These are phyloP conservation scores for Dittrichia graveolens DNA, from an alignment of 129 eudicot genomes.

Conservation along the genomic window DNA sequence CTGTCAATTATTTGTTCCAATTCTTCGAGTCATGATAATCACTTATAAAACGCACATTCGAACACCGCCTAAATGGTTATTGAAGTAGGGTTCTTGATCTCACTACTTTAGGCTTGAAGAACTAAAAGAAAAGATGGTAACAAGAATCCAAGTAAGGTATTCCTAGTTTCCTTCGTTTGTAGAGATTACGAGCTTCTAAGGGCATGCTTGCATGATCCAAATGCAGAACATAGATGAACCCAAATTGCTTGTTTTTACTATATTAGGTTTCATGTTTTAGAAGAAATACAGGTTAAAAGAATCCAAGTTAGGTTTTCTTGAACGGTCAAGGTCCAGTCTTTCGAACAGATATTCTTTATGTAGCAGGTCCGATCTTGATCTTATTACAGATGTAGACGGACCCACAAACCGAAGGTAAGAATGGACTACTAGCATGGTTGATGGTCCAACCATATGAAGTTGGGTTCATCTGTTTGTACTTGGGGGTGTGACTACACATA, in stretches of 20 bases:
- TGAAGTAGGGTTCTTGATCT: background rate
- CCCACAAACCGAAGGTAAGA: slow-evolving; percentile 14
- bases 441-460: background rate
- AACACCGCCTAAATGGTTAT: background rate
- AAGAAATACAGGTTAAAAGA: background rate
- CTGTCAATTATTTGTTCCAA: too few species aligned
- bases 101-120: background rate
- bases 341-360: background rate
- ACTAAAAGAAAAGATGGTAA: background rate
- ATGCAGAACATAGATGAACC: slow-evolving; percentile 15
- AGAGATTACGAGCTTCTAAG: too few species aligned
- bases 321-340: background rate
- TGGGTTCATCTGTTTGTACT: slow-evolving; percentile 5
- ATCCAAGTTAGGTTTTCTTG: background rate
- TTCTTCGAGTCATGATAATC: too few species aligned
- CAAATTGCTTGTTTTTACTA: slow-evolving; percentile 7
- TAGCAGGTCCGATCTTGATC: background rate
- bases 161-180: background rate
- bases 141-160: slow-evolving; percentile 19
- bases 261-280: background rate
- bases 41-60: too few species aligned
- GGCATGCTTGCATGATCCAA: slow-evolving; percentile 11
- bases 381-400: background rate
- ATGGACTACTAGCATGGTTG: background rate
- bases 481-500: slow-evolving; percentile 11